These are phyloP conservation scores for Salix viminalis DNA, from an alignment of 345 rosid species.

Conservation along the genomic window DNA sequence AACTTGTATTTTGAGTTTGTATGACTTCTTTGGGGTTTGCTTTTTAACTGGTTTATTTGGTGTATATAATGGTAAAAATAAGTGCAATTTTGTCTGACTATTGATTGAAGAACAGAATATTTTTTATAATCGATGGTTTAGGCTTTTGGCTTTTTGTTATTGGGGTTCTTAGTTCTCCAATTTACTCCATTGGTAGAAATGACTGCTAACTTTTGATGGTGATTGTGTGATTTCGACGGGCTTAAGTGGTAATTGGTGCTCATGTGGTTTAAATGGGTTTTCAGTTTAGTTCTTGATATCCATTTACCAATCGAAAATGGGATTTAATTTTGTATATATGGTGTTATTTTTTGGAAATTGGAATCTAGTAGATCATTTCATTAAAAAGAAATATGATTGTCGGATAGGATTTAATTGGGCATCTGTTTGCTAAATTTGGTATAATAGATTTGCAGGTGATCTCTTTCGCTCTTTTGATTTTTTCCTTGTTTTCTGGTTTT, in stretches of 20 bases:
- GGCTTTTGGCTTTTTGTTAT: background rate
- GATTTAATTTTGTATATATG: background rate
- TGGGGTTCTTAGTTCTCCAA: background rate
- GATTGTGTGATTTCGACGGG: background rate
- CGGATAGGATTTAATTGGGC: background rate
- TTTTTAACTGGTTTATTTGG: background rate
- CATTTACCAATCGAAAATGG: background rate
- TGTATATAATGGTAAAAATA: background rate
- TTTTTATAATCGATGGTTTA: background rate
- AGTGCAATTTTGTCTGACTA: background rate
- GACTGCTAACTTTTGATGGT: background rate
- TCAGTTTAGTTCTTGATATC: background rate
- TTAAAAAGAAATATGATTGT: no score
- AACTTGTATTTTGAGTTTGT: background rate
- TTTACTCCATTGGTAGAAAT: background rate
- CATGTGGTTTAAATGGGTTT: background rate
- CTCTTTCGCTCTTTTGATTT: background rate
- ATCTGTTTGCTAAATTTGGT: background rate
- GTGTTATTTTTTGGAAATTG: background rate
- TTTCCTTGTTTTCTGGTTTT: background rate
- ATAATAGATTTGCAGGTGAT: background rate
- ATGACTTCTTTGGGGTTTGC: background rate
- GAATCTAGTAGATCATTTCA: background rate
- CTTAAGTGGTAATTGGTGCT: background rate
- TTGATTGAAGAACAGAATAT: background rate